Evolutionary conservation across 257 asterid genomes (phyloP).

Genomic region (Forsythia viridissima): DNA sequence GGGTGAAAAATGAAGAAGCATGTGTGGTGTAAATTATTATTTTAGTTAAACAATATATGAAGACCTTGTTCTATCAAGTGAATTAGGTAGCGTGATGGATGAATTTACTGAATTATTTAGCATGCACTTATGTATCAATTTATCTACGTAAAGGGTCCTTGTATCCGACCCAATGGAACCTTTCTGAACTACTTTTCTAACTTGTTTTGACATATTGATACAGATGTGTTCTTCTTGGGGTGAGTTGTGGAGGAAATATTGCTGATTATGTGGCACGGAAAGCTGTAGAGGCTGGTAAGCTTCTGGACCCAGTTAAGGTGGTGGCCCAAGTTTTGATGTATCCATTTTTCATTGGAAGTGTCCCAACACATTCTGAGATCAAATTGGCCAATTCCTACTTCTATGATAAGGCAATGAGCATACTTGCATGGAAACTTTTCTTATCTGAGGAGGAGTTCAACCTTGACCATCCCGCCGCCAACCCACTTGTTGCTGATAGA

Average conservation of each 20-base stretch:
- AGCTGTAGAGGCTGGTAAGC: slow-evolving; percentile 47
- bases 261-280: slow-evolving; percentile 44
- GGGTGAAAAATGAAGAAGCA: no score
- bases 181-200: neutral
- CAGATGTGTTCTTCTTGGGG: slow-evolving; percentile 58
- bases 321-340: slow-evolving; percentile 62
- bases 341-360: slow-evolving; percentile 52
- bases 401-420: slow-evolving; percentile 50
- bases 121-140: neutral
- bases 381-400: slow-evolving; percentile 52
- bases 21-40: neutral
- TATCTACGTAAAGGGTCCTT: neutral
- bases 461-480: slow-evolving; percentile 52
- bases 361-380: slow-evolving; percentile 52
- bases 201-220: neutral
- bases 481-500: slow-evolving; percentile 40
- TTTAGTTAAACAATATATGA: neutral
- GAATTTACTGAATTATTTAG: neutral
- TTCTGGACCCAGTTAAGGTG: slow-evolving; percentile 51
- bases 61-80: neutral
- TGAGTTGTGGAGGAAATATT: slow-evolving; percentile 54
- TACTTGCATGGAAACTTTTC: slow-evolving; percentile 45
- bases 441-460: slow-evolving; percentile 44
- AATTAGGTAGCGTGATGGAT: neutral
- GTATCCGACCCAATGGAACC: neutral